A percentile compares a stretch with the other conserved stretches of the same genome.
Evolutionary conservation across 176 grass and related monocot species (phyloP).

Genomic region (Miscanthus lutarioriparius): DNA sequence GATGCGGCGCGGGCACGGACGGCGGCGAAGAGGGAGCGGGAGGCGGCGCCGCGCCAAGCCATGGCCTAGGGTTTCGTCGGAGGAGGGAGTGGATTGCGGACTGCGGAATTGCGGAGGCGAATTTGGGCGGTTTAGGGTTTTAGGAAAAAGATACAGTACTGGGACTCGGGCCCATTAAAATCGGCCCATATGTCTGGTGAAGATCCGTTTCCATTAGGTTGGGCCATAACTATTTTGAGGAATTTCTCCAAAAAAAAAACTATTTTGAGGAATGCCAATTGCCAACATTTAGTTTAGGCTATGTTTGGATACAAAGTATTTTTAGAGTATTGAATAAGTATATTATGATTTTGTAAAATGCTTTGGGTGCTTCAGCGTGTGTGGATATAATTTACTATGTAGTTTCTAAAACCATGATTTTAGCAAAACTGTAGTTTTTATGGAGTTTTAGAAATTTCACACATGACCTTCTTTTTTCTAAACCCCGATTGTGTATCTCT

Average conservation of each 20-base stretch:
- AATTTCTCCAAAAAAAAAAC: too few relatives aligned
- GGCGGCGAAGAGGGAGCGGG: slow-evolving; percentile 59
- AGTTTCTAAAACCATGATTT: too few relatives aligned
- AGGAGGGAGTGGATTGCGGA: slow-evolving; percentile 8
- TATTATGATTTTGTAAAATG: not conserved
- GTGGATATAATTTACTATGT: too few relatives aligned
- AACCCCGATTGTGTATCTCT: too few relatives aligned
- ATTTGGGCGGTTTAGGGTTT: slow-evolving; percentile 56
- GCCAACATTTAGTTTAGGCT: too few relatives aligned
- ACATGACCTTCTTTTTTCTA: too few relatives aligned
- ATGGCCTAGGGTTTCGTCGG: slow-evolving; percentile 37
- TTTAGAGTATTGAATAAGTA: not conserved
- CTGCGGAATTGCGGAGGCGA: not conserved
- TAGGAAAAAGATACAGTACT: not conserved
- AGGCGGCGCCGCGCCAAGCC: slow-evolving; percentile 67
- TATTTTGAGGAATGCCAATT: not conserved
- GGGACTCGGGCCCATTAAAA: not conserved
- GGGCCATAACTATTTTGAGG: not conserved
- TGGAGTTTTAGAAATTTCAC: too few relatives aligned
- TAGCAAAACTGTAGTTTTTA: too few relatives aligned
- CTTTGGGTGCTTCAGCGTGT: not conserved
- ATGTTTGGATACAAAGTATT: too few relatives aligned
- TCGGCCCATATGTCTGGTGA: not conserved
- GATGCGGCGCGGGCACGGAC: slow-evolving; percentile 32
- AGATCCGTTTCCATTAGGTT: not conserved